Percentiles rank a stretch among this genome's conserved stretches.
These are phyloP conservation scores for Coniella lustricola DNA, from an alignment of 2,329 filamentous ascomycete species.

Conservation along the genomic window DNA sequence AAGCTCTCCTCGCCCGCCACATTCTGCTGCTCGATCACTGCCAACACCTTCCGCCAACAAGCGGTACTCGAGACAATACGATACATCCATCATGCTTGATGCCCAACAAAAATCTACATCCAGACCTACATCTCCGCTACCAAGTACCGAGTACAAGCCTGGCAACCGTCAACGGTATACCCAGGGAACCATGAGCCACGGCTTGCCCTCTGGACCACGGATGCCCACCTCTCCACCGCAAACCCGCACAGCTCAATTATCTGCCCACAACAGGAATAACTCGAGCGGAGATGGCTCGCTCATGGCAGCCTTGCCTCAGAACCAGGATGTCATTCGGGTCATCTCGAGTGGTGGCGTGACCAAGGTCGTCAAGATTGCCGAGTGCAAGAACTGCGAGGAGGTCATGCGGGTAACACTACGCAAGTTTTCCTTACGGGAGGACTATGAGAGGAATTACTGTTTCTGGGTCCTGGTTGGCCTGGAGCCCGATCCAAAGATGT, in stretches of 20 bases:
- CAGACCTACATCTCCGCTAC: conserved; percentile 62
- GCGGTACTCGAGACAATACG: conserved; percentile 58
- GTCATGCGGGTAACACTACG: conserved; percentile 83
- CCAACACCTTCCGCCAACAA: conserved; percentile 46
- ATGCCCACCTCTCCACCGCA: conserved; percentile 58
- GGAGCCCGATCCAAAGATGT: conserved; percentile 74
- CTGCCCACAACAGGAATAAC: conserved; percentile 65
- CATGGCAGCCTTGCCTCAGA: conserved; percentile 76
- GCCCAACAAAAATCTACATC: conserved; percentile 48
- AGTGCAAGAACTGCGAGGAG: conserved; percentile 86
- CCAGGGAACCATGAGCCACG: conserved; percentile 32
- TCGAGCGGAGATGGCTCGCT: conserved; percentile 80
- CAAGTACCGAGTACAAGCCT: conserved; percentile 49
- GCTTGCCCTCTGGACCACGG: conserved; percentile 41
- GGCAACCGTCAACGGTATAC: conserved; percentile 49
- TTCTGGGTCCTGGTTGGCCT: conserved; percentile 88
- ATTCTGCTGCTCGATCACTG: conserved; percentile 41
- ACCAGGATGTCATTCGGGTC: conserved; percentile 84
- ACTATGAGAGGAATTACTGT: conserved; percentile 91
- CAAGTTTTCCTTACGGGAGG: conserved; percentile 82
- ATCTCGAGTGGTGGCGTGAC: conserved; percentile 88
- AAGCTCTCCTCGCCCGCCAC: conserved; percentile 56
- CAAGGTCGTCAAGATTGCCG: conserved; percentile 88
- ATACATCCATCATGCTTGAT: conserved; percentile 37
- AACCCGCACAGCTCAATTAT: conserved; percentile 51